These are phyloP conservation scores for Grammothele lineata DNA, from an alignment of 768 basidiomycete species.

Conservation along the genomic window DNA sequence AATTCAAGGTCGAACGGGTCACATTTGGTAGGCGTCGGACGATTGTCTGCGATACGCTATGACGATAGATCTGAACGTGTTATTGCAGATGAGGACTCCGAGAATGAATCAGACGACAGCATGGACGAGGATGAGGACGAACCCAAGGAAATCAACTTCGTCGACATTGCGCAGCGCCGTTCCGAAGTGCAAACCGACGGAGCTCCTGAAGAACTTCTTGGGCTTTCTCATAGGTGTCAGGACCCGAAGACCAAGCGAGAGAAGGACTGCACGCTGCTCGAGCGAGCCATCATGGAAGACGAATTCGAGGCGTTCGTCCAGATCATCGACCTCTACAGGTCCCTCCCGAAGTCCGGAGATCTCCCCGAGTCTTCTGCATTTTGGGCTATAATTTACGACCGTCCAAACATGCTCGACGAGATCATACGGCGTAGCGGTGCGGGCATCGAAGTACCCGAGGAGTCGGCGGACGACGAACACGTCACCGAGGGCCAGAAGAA, in stretches of 20 bases:
- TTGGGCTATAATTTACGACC: constrained; percentile 39
- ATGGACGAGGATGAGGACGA: constrained; percentile 38
- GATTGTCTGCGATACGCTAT: not conserved
- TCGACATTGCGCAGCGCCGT: constrained; percentile 48
- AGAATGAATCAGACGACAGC: constrained; percentile 32
- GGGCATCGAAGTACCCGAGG: constrained; percentile 17
- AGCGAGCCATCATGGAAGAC: constrained; percentile 36
- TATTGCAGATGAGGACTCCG: constrained; percentile 17
- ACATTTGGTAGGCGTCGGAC: constrained; percentile 31
- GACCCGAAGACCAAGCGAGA: not conserved
- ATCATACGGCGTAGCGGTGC: constrained; percentile 49
- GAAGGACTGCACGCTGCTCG: constrained; percentile 22
- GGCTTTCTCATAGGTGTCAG: constrained; percentile 6
- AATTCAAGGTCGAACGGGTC: constrained; percentile 32
- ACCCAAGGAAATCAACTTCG: constrained; percentile 38
- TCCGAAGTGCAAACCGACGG: constrained; percentile 39
- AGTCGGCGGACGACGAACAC: constrained; percentile 29
- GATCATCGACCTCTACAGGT: constrained; percentile 40
- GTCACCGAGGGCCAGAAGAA: constrained; percentile 16
- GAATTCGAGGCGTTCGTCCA: constrained; percentile 51
- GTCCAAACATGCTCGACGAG: constrained; percentile 50
- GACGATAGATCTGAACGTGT: not conserved
- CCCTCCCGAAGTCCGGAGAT: constrained; percentile 27
- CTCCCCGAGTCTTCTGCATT: constrained; percentile 19
- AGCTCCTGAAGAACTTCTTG: constrained; percentile 36